These are phyloP conservation scores for Tetrahymena borealis DNA, from an alignment of 73 alveolate genomes.

Conservation along the genomic window DNA sequence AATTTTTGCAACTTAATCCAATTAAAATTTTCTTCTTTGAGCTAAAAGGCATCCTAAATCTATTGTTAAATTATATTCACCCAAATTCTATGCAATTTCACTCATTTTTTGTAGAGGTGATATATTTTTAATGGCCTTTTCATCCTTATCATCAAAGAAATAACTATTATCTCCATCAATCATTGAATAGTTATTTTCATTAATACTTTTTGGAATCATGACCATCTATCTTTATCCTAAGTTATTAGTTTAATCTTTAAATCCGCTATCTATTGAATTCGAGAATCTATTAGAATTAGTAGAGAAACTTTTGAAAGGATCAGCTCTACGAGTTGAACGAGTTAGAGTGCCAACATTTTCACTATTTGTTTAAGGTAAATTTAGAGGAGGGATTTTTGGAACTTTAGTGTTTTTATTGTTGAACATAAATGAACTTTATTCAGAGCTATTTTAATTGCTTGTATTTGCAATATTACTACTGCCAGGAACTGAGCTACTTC, in stretches of 20 bases:
- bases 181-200: background rate
- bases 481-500: background rate
- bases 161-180: background rate
- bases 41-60: slow-evolving; percentile 25
- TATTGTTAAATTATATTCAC: slow-evolving; percentile 21
- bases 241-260: background rate
- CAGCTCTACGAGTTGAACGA: slow-evolving; percentile 43
- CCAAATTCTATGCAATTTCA: slow-evolving; percentile 18
- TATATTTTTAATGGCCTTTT: background rate
- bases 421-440: background rate
- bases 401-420: background rate
- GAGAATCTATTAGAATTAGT: slow-evolving; percentile 43
- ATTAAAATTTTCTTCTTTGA: slow-evolving; percentile 30
- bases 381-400: slow-evolving; percentile 34
- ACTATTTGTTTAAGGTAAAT: slow-evolving; percentile 17
- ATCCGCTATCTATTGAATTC: slow-evolving; percentile 33
- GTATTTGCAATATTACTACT: background rate
- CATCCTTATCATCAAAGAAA: background rate
- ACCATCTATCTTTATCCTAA: background rate
- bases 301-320: slow-evolving; percentile 34
- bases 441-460: background rate
- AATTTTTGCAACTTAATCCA: slow-evolving; percentile 29
- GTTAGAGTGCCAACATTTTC: slow-evolving; percentile 30
- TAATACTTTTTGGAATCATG: background rate
- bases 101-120: background rate